Percentiles rank a stretch among this genome's conserved stretches.
Evolutionary conservation across 176 grass and related monocot species (phyloP).

Genomic region (Thinopyrum elongatum): DNA sequence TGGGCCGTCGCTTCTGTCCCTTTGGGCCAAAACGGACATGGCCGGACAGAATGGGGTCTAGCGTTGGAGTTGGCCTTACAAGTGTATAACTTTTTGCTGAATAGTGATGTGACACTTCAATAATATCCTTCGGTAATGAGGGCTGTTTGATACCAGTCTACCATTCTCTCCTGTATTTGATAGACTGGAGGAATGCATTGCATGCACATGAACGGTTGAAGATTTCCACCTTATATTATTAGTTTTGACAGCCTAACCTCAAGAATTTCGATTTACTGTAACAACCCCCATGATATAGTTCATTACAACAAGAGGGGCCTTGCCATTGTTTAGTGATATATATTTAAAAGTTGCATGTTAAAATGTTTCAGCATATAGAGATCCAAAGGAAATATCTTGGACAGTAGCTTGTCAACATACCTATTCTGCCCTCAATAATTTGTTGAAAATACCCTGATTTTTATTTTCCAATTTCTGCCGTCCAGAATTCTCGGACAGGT

Average conservation of each 20-base stretch:
- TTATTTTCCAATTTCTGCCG: constrained; percentile 8
- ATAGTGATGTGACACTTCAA: neutral
- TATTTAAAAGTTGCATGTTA: neutral
- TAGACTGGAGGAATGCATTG: neutral
- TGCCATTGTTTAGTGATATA: neutral
- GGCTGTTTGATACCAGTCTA: neutral
- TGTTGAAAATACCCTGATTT: constrained; percentile 9
- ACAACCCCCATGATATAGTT: neutral
- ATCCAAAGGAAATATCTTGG: neutral
- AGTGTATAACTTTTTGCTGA: neutral
- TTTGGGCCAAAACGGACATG: no score
- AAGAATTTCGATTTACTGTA: neutral
- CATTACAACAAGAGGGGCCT: neutral
- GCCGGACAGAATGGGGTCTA: no score
- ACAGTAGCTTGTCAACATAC: neutral
- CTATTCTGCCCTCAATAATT: constrained; percentile 7
- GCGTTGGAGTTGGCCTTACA: no score
- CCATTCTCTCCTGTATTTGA: neutral
- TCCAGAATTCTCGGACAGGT: constrained; percentile 46
- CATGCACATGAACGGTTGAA: constrained; percentile 6
- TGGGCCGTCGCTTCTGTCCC: no score
- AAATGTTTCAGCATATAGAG: constrained; percentile 12
- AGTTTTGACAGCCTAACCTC: neutral
- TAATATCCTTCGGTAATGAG: neutral
- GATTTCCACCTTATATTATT: constrained; percentile 4